Conservation (phyloP, 1,284 basidiomycete genomes). For the Cryptococcus sp. region DNA sequence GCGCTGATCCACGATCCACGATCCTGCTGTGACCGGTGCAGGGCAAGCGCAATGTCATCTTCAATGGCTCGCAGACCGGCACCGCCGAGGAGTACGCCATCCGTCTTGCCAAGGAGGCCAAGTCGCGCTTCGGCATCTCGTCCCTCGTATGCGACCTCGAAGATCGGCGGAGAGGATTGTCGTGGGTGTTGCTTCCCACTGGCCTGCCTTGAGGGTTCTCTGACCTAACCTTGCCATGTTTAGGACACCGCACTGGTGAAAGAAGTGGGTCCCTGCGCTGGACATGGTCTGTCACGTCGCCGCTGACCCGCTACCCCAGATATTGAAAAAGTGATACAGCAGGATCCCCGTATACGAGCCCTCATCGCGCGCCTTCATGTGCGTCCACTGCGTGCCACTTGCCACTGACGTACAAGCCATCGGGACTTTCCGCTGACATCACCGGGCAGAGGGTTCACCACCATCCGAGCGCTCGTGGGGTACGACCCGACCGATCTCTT, state of each 20-base stretch:
- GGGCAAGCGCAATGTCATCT: conserved; percentile 93
- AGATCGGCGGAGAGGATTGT: conserved; percentile 57
- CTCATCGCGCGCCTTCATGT: conserved; percentile 57
- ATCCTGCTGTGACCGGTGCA: conserved; percentile 37
- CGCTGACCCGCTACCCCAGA: conserved; percentile 12
- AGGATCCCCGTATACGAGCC: conserved; percentile 85
- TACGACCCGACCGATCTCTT: conserved; percentile 77
- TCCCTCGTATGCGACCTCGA: conserved; percentile 94
- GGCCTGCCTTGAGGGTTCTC: neutral
- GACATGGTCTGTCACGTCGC: neutral
- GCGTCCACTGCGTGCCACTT: conserved; percentile 11
- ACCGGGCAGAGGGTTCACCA: conserved; percentile 4
- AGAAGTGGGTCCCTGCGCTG: conserved; percentile 55
- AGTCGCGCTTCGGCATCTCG: conserved; percentile 85
- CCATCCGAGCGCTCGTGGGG: conserved; percentile 58
- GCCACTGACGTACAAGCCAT: neutral
- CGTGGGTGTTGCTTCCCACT: conserved; percentile 16
- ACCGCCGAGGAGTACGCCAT: conserved; percentile 95
- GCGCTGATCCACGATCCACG: neutral
- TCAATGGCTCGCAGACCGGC: conserved; percentile 94
- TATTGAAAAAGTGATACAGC: conserved; percentile 59
- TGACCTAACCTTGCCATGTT: neutral
- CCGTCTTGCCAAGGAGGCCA: conserved; percentile 88
- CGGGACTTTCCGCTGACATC: neutral
- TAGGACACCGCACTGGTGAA: conserved; percentile 62